Conservation (phyloP, 1,284 basidiomycete species). For the Apiotrichum brassicae region DNA sequence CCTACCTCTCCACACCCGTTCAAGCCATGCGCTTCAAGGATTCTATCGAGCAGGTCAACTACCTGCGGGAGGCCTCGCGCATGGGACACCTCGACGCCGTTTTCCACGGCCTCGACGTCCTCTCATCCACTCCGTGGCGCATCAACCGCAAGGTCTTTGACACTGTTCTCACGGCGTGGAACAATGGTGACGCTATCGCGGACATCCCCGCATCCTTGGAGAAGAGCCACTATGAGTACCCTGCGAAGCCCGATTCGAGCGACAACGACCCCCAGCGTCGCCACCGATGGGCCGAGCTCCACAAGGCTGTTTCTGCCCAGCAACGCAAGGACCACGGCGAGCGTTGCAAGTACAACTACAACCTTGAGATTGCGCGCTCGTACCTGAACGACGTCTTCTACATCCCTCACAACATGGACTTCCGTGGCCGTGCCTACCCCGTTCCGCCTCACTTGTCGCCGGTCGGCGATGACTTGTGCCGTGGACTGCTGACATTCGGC, state of each 20-base stretch:
- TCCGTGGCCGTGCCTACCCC: conserved; percentile 95
- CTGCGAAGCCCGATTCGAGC: conserved; percentile 57
- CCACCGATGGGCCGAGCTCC: conserved; percentile 56
- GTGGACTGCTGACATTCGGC: conserved; percentile 81
- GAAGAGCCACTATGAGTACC: conserved; percentile 43
- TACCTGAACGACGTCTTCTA: conserved; percentile 64
- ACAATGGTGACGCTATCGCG: conserved; percentile 64
- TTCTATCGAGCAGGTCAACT: conserved; percentile 74
- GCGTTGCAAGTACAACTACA: conserved; percentile 91
- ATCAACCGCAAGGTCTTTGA: conserved; percentile 75
- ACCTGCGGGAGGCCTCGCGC: conserved; percentile 69
- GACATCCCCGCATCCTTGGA: conserved; percentile 64
- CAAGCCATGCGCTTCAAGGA: conserved; percentile 90
- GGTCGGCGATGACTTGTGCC: conserved; percentile 89
- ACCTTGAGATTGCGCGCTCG: conserved; percentile 90
- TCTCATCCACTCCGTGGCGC: conserved; percentile 85
- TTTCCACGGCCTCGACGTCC: conserved; percentile 80
- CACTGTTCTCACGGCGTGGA: conserved; percentile 73
- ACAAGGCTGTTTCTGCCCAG: conserved; percentile 58
- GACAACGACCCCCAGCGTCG: conserved; percentile 64
- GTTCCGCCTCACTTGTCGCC: conserved; percentile 94
- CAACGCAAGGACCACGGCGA: conserved; percentile 81
- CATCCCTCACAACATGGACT: conserved; percentile 95
- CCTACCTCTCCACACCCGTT: conserved; percentile 65
- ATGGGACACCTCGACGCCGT: conserved; percentile 75